These are phyloP conservation scores for Xylaria arbuscula DNA, from an alignment of 2,329 filamentous ascomycete genomes.

Conservation along the genomic window DNA sequence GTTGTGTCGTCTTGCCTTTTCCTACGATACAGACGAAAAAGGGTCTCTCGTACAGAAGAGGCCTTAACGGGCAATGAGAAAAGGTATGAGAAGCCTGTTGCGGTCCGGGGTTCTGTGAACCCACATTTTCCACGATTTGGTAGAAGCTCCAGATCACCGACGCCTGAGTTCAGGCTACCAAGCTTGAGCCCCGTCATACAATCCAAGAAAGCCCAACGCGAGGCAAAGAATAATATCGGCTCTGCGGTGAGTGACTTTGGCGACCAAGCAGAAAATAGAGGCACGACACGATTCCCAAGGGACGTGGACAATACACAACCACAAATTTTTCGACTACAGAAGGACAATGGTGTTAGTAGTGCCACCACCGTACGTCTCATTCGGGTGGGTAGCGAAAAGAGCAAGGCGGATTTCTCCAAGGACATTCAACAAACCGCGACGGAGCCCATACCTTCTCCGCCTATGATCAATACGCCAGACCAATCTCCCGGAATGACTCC, in stretches of 20 bases:
- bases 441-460: slow-evolving; percentile 20
- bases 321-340: slow-evolving; percentile 46
- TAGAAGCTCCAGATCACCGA: slow-evolving; percentile 41
- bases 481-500: slow-evolving; percentile 15
- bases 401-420: slow-evolving; percentile 17
- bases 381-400: slow-evolving; percentile 46
- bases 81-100: slow-evolving; percentile 41
- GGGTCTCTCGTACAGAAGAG: slow-evolving; percentile 31
- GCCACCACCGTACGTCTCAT: slow-evolving; percentile 49
- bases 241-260: slow-evolving; percentile 43
- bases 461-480: slow-evolving; percentile 15
- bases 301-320: slow-evolving; percentile 38
- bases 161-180: slow-evolving; percentile 48
- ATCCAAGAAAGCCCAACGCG: slow-evolving; percentile 41
- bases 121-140: slow-evolving; percentile 47
- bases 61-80: slow-evolving; percentile 32
- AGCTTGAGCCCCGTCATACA: slow-evolving; percentile 41
- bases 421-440: slow-evolving; percentile 4
- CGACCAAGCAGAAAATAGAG: slow-evolving; percentile 18
- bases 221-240: slow-evolving; percentile 38
- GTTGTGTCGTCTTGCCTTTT: slow-evolving; percentile 41
- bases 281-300: background rate
- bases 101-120: slow-evolving; percentile 42
- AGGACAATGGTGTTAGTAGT: slow-evolving; percentile 43
- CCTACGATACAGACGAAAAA: slow-evolving; percentile 45